These are phyloP conservation scores for Albophoma yamanashiensis DNA, from an alignment of 2,329 filamentous ascomycete genomes.

Conservation along the genomic window DNA sequence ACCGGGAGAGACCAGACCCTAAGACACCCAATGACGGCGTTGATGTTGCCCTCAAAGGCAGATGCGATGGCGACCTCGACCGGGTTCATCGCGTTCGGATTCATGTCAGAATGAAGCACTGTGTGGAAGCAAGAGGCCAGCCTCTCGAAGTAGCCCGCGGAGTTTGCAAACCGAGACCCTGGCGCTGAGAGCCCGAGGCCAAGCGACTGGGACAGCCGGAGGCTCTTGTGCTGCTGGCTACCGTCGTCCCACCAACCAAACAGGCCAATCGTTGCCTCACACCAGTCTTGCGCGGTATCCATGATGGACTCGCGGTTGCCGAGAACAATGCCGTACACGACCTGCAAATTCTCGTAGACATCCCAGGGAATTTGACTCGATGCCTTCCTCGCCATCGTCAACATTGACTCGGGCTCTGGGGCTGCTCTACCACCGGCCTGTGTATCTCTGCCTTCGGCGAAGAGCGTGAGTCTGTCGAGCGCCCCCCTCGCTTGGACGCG, in stretches of 20 bases:
- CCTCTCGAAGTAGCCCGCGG: slow-evolving; percentile 62
- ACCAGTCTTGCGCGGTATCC: slow-evolving; percentile 76
- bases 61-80: slow-evolving; percentile 76
- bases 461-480: slow-evolving; percentile 59
- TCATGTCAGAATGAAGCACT: slow-evolving; percentile 58
- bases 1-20: slow-evolving; percentile 73
- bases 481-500: slow-evolving; percentile 62
- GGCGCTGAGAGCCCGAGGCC: slow-evolving; percentile 22
- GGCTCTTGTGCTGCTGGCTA: slow-evolving; percentile 34
- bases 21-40: slow-evolving; percentile 64
- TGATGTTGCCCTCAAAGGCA: slow-evolving; percentile 71
- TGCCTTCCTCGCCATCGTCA: slow-evolving; percentile 62
- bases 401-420: slow-evolving; percentile 39
- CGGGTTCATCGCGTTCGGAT: slow-evolving; percentile 63
- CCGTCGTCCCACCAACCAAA: slow-evolving; percentile 89
- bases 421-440: slow-evolving; percentile 23
- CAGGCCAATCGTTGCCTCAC: slow-evolving; percentile 74
- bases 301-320: slow-evolving; percentile 69
- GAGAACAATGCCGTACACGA: slow-evolving; percentile 70
- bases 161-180: slow-evolving; percentile 34
- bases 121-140: slow-evolving; percentile 62
- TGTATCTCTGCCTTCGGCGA: slow-evolving; percentile 64
- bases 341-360: slow-evolving; percentile 75
- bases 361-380: slow-evolving; percentile 84
- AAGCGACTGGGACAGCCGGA: slow-evolving; percentile 29